Conservation (phyloP, 768 basidiomycete species). For the button mushroom (Agaricus bisporus) region DNA sequence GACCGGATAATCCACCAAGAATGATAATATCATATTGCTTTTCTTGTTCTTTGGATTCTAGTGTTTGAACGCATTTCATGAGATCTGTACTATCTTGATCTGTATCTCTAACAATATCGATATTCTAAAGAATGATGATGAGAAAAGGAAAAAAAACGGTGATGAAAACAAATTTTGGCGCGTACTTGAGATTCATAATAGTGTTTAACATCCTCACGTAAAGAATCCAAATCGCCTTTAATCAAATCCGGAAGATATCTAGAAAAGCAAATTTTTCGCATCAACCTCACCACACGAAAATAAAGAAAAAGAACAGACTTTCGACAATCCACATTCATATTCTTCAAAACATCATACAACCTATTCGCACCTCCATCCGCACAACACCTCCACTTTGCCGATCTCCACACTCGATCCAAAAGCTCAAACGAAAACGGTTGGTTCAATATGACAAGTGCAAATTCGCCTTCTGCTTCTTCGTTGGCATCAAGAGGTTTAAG, state of each 20-base stretch:
- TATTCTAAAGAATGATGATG: slow-evolving; percentile 41
- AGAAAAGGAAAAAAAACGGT: neutral
- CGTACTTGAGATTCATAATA: slow-evolving; percentile 63
- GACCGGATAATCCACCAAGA: slow-evolving; percentile 84
- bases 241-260: slow-evolving; percentile 82
- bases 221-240: slow-evolving; percentile 91
- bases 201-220: slow-evolving; percentile 63
- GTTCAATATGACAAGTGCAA: slow-evolving; percentile 83
- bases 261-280: no score
- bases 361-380: slow-evolving; percentile 90
- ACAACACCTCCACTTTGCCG: slow-evolving; percentile 52
- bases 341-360: slow-evolving; percentile 49
- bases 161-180: neutral
- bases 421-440: slow-evolving; percentile 71
- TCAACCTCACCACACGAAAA: no score
- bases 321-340: slow-evolving; percentile 16
- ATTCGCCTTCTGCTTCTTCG: slow-evolving; percentile 14
- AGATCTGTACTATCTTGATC: slow-evolving; percentile 90
- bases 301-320: slow-evolving; percentile 8
- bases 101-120: slow-evolving; percentile 57
- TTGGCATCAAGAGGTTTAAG: no score
- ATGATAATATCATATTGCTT: slow-evolving; percentile 65
- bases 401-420: slow-evolving; percentile 54
- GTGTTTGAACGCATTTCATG: slow-evolving; percentile 78
- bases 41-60: slow-evolving; percentile 50